Conservation (phyloP, 164 flowering plant species). For the Warburgia ugandensis region DNA sequence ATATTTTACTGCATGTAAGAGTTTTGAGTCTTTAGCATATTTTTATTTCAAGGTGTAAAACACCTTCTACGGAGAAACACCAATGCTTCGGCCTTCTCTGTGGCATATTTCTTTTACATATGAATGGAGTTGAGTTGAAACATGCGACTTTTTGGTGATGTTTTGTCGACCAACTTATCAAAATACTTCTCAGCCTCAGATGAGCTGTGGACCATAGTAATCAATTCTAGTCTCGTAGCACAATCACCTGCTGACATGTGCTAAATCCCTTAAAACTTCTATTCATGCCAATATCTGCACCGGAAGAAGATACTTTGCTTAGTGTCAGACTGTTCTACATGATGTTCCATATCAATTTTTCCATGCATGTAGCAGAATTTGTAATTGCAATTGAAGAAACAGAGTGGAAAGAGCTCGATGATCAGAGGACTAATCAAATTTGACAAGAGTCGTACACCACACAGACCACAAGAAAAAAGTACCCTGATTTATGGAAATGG, state of each 20-base stretch:
- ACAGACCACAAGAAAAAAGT: no score
- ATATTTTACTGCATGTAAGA: no score
- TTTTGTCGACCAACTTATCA: slow-evolving; percentile 16
- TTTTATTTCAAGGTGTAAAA: no score
- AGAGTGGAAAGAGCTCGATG: no score
- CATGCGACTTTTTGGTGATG: slow-evolving; percentile 38
- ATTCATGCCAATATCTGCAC: slow-evolving; percentile 25
- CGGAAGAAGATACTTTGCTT: slow-evolving; percentile 5
- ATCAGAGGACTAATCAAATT: no score
- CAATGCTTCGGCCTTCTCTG: slow-evolving; percentile 37
- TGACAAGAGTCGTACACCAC: no score
- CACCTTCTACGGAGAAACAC: no score
- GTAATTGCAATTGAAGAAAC: no score
- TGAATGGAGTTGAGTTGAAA: slow-evolving; percentile 39
- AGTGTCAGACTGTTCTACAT: background rate
- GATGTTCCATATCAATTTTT: background rate
- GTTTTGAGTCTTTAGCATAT: no score
- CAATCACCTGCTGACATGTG: slow-evolving; percentile 31
- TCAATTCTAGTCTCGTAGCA: slow-evolving; percentile 36
- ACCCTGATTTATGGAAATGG: no score
- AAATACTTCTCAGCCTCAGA: slow-evolving; percentile 44
- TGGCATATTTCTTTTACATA: slow-evolving; percentile 35
- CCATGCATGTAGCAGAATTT: background rate
- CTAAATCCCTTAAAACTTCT: slow-evolving; percentile 20
- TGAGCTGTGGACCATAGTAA: slow-evolving; percentile 24